phyloP scores from a whole-genome alignment of 164 flowering plant genomes.

The Annona squamosa region DNA sequence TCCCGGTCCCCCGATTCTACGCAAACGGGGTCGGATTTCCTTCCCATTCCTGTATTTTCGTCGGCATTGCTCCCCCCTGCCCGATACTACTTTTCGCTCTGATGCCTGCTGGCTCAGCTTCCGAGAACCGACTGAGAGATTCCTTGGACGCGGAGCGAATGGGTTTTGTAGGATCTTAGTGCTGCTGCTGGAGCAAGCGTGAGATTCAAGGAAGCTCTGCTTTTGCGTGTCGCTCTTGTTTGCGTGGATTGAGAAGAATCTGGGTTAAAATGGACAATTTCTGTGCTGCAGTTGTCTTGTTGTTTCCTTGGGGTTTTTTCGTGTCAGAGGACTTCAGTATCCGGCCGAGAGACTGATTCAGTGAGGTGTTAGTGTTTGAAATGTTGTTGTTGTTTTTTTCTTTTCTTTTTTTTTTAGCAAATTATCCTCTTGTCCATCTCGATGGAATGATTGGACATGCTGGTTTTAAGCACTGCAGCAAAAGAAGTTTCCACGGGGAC shows the following conservation, averaged over 20 bases:
- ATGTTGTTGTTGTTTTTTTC: no score
- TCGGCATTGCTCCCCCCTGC: no score
- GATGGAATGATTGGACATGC: slow-evolving; percentile 16
- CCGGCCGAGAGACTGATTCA: neutral
- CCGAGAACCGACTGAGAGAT: neutral
- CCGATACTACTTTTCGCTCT: no score
- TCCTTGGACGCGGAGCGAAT: neutral
- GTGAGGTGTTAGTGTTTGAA: no score
- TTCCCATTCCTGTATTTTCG: no score
- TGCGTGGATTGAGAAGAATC: neutral
- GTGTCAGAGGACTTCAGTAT: slow-evolving; percentile 5
- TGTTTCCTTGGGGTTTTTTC: neutral
- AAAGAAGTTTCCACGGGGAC: slow-evolving; percentile 11
- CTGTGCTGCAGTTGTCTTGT: slow-evolving; percentile 1
- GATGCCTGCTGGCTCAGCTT: neutral
- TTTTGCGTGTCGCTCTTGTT: neutral
- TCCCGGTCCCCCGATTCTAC: no score
- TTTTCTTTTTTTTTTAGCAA: no score
- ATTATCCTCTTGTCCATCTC: neutral
- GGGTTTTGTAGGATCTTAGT: slow-evolving; percentile 6
- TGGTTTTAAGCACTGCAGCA: slow-evolving; percentile 6
- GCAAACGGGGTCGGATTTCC: no score
- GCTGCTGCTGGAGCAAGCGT: neutral
- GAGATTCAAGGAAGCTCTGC: neutral
- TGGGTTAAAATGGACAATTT: neutral